phyloP scores from a whole-genome alignment of 139 green algal genomes.

The Chlorella sp. region DNA sequence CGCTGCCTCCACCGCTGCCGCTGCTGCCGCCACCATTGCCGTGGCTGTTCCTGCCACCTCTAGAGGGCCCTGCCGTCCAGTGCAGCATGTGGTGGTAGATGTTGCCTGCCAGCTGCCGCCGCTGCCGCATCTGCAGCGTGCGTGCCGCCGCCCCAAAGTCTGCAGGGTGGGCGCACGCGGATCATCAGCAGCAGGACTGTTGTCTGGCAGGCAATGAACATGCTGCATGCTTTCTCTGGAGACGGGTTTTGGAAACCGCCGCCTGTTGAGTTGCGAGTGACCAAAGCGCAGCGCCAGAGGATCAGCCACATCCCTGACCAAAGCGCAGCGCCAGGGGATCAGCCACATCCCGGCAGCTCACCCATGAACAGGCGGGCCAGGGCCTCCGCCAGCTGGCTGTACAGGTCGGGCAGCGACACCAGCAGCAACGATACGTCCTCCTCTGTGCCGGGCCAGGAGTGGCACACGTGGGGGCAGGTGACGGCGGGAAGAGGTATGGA shows the following conservation, averaged over 20 bases:
- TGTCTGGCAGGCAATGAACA: neutral
- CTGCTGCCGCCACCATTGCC: neutral
- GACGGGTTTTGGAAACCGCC: neutral
- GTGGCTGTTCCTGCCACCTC: too few species aligned
- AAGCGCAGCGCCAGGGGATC: neutral
- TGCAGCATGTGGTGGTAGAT: slow-evolving; percentile 8
- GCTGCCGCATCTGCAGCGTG: slow-evolving; percentile 2
- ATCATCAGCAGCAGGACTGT: neutral
- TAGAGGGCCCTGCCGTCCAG: neutral
- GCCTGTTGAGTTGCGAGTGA: neutral
- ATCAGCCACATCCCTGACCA: neutral
- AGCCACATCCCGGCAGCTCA: neutral
- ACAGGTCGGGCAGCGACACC: neutral
- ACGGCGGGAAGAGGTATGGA: too few species aligned
- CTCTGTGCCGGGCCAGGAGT: neutral
- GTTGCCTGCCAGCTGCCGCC: neutral
- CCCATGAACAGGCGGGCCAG: slow-evolving; percentile 6
- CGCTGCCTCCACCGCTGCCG: neutral
- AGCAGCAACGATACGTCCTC: neutral
- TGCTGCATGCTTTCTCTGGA: neutral
- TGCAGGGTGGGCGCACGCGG: neutral
- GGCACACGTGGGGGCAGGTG: neutral
- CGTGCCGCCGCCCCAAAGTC: neutral
- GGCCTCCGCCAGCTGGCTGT: neutral
- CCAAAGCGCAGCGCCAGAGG: neutral